Conservation (phyloP, 2,329 filamentous ascomycete genomes). For the Ceratocystis destructans region DNA sequence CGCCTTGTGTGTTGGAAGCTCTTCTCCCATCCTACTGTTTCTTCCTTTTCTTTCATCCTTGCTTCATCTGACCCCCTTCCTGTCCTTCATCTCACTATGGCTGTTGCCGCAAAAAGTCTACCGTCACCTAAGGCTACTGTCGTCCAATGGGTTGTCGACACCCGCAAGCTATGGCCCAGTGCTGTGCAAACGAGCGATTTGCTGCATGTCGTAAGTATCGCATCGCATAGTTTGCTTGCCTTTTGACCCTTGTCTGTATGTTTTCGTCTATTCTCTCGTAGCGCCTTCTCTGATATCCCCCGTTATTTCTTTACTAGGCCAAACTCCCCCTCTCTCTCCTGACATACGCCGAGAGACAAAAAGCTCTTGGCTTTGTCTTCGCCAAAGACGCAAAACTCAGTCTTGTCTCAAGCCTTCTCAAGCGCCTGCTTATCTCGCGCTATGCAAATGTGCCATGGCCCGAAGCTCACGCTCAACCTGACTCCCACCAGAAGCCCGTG, state of each 20-base stretch:
- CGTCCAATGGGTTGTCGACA: slow-evolving; percentile 50
- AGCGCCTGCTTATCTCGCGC: slow-evolving; percentile 53
- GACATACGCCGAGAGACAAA: slow-evolving; percentile 39
- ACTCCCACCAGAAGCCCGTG: slow-evolving; percentile 41
- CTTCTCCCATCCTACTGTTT: background rate
- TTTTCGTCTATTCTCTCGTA: background rate
- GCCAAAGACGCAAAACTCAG: slow-evolving; percentile 61
- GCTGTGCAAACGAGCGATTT: slow-evolving; percentile 37
- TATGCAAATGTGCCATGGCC: slow-evolving; percentile 47
- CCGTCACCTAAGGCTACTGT: slow-evolving; percentile 22
- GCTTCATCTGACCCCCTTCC: background rate
- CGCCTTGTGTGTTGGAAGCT: no score
- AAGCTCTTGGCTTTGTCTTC: slow-evolving; percentile 49
- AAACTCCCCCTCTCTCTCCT: slow-evolving; percentile 41
- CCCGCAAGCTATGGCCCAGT: slow-evolving; percentile 42
- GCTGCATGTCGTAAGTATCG: slow-evolving; percentile 31
- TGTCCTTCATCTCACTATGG: background rate
- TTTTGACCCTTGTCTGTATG: background rate
- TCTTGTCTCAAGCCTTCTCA: slow-evolving; percentile 58
- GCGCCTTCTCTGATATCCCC: background rate
- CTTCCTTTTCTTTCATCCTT: background rate
- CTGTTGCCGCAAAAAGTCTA: slow-evolving; percentile 15
- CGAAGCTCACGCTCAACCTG: slow-evolving; percentile 41
- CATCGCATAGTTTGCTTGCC: background rate
- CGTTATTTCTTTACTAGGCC: slow-evolving; percentile 30